These are phyloP conservation scores for Fraxinus americana DNA, from an alignment of 257 asterid genomes.

Conservation along the genomic window DNA sequence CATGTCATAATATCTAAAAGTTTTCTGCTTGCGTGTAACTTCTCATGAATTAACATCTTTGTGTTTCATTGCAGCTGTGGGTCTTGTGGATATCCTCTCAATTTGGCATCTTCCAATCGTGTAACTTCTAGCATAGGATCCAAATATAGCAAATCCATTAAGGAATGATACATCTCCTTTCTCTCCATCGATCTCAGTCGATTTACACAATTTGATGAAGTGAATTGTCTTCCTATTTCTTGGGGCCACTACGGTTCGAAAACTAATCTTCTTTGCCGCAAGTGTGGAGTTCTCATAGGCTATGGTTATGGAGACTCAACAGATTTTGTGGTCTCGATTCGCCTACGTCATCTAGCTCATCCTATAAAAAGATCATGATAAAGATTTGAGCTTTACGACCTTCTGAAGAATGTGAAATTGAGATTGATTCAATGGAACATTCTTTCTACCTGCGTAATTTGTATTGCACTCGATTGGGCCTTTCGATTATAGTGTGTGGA, in stretches of 20 bases:
- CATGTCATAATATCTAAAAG: too few species aligned
- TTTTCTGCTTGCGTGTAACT: too few species aligned
- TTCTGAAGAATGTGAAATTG: conserved; percentile 38
- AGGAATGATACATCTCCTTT: too few species aligned
- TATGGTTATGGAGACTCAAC: conserved; percentile 70
- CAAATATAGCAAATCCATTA: too few species aligned
- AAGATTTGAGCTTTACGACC: conserved; percentile 67
- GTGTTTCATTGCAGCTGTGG: too few species aligned
- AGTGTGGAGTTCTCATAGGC: conserved; percentile 69
- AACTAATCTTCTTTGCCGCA: conserved; percentile 79
- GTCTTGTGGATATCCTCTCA: too few species aligned
- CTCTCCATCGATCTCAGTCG: conserved; percentile 44
- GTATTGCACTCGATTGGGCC: too few species aligned
- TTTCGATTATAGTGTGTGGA: too few species aligned
- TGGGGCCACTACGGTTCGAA: conserved; percentile 56
- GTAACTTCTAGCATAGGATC: too few species aligned
- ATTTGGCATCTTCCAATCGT: too few species aligned
- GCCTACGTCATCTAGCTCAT: conserved; percentile 55
- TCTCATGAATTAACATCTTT: too few species aligned
- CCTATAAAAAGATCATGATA: conserved; percentile 60
- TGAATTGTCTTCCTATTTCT: conserved; percentile 50
- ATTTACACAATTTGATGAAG: conserved; percentile 37
- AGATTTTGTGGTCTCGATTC: conserved; percentile 65
- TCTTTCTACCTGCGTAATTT: too few species aligned
- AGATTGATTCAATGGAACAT: neutral